Evolutionary conservation across 148 eudicot genomes (phyloP).

Genomic region (Nyssa sinensis): DNA sequence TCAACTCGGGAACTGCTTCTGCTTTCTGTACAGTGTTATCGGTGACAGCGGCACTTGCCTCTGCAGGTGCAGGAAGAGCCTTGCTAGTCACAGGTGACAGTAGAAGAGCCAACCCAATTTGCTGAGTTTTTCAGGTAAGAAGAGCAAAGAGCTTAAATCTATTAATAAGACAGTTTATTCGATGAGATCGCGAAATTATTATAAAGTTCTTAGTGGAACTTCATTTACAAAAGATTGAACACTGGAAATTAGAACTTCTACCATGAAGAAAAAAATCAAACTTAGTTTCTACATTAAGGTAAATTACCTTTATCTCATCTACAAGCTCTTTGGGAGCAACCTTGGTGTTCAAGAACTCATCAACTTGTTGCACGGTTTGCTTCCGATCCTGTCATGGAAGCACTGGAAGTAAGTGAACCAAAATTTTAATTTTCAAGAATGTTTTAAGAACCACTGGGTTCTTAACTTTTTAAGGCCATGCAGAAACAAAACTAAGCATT

Average conservation of each 20-base stretch:
- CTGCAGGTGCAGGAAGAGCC: conserved; percentile 78
- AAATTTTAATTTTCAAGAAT: too few relatives aligned
- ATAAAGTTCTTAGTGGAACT: not conserved
- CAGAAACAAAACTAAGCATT: too few relatives aligned
- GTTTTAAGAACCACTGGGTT: too few relatives aligned
- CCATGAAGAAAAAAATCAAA: not conserved
- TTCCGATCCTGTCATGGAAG: conserved; percentile 71
- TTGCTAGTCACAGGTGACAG: conserved; percentile 44
- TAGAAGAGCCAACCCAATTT: conserved; percentile 85
- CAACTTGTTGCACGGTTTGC: conserved; percentile 65
- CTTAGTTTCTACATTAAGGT: not conserved
- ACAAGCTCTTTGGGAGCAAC: conserved; percentile 82
- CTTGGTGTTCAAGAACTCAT: conserved; percentile 66
- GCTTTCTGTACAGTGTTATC: conserved; percentile 29
- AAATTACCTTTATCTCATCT: conserved; percentile 70
- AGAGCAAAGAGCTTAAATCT: not conserved
- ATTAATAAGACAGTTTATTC: not conserved
- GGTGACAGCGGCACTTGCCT: conserved; percentile 28
- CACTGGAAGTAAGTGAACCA: conserved; percentile 1
- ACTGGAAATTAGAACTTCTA: not conserved
- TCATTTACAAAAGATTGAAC: not conserved
- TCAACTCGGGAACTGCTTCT: conserved; percentile 31
- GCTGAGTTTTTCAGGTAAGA: conserved; percentile 33
- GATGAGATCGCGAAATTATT: not conserved
- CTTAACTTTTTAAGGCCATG: too few relatives aligned